Base-by-base conservation (phyloP, 2,329 filamentous ascomycete species). In the Periconia macrospinosa region DNA sequence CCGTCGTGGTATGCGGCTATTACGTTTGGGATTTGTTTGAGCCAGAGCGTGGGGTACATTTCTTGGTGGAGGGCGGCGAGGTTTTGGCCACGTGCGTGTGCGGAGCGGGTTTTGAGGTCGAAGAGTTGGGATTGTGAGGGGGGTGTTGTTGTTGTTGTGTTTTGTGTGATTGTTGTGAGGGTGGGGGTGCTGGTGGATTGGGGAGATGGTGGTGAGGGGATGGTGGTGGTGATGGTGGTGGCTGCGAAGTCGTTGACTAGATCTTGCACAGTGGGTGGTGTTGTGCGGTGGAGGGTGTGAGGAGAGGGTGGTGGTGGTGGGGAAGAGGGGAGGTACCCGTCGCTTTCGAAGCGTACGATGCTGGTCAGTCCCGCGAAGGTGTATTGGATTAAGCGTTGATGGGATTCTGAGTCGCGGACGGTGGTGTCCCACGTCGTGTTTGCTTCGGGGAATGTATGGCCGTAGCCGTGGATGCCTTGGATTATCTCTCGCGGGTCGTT, bases 381-480 rank as follows among this genome's bases (percentile, higher is more conserved):
- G 56, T 89, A 90, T 2, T 72, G 70, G 1, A 90, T 61, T 8
- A 90, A 63, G 1, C 86, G 78, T 62, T 90, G 86, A 55, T 90
- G 85, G 0, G 83, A 84, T 1, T 71, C 72, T 0, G 86, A 89
- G 0, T 77, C 76, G 44, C 76, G 78, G 0, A 85, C 80, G 1
- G 77, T 78, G 0, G 60, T 11, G 10, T 82, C 80, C 86, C 86
- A 90, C 0, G 78, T 83, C 0, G 88, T 90, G 62, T 89, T 86
- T 1, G 78, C 77, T 45, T 89, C 84, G 0, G 84, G 85, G 58
- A 91, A 90, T 0, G 83, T 79, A 59, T 90, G 86, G 0, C 87
- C 86, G 59, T 79, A 89, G 0, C 87, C 88, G 15, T 61, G 60
- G 0, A 90, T 72, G n/a, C 76, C 76, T 0, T 72, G 59, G 6